phyloP scores from a whole-genome alignment of 352 stramenopile species.

The Plasmopara muralis region DNA sequence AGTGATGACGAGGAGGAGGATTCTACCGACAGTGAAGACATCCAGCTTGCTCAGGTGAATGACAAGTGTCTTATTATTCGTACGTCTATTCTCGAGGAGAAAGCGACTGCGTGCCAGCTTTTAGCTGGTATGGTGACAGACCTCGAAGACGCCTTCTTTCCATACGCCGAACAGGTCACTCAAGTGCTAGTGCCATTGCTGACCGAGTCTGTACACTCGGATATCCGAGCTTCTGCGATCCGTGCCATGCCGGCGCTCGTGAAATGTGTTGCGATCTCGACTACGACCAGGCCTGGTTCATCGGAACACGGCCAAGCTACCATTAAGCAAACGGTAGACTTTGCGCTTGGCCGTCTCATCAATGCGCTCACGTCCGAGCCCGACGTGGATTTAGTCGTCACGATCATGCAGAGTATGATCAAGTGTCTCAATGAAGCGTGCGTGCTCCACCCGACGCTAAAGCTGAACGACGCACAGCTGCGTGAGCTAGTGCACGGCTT shows the following conservation, averaged over 20 bases:
- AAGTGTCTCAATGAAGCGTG: slow-evolving; percentile 50
- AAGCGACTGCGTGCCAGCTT: slow-evolving; percentile 76
- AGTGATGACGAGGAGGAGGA: slow-evolving; percentile 58
- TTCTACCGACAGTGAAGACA: slow-evolving; percentile 59
- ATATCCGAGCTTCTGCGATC: slow-evolving; percentile 78
- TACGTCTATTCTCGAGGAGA: slow-evolving; percentile 77
- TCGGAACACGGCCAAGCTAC: slow-evolving; percentile 26
- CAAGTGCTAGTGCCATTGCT: slow-evolving; percentile 74
- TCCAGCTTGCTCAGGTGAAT: slow-evolving; percentile 80
- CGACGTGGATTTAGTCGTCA: slow-evolving; percentile 78
- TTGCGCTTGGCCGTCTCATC: slow-evolving; percentile 68
- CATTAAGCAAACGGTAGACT: slow-evolving; percentile 84
- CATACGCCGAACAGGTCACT: slow-evolving; percentile 80
- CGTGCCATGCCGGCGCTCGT: slow-evolving; percentile 74
- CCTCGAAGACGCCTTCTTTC: slow-evolving; percentile 81
- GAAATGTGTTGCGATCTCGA: slow-evolving; percentile 58
- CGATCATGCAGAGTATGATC: slow-evolving; percentile 84
- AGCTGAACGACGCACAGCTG: slow-evolving; percentile 71
- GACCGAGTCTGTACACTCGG: slow-evolving; percentile 79
- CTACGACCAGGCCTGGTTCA: slow-evolving; percentile 14
- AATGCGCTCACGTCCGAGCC: slow-evolving; percentile 74
- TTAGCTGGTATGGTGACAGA: slow-evolving; percentile 69
- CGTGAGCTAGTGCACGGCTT: slow-evolving; percentile 65
- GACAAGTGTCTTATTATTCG: slow-evolving; percentile 78
- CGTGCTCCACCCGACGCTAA: slow-evolving; percentile 30